Evolutionary conservation across 352 stramenopile species (phyloP).

Genomic region (Globisporangium emineosum): DNA sequence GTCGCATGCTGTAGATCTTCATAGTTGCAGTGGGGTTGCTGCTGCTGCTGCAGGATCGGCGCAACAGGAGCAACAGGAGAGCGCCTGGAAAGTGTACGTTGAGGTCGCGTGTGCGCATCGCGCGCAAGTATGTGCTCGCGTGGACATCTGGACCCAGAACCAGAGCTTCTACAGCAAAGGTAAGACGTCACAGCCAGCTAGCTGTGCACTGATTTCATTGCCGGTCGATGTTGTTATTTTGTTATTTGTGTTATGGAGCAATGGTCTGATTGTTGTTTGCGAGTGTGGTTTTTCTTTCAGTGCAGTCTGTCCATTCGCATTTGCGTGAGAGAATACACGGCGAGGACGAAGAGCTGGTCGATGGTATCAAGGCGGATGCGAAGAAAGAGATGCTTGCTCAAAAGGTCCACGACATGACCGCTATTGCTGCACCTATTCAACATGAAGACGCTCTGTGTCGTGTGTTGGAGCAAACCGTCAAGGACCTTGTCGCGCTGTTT

Average conservation of each 20-base stretch:
- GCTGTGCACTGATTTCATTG: not conserved
- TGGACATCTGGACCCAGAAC: slow-evolving; percentile 10
- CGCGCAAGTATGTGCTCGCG: slow-evolving; percentile 7
- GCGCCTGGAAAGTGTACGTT: slow-evolving; percentile 12
- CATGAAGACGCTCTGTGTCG: not conserved
- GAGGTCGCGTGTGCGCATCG: slow-evolving; percentile 9
- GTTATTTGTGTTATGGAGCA: not conserved
- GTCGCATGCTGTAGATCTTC: too few species aligned
- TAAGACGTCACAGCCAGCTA: not conserved
- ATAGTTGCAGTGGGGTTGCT: not conserved
- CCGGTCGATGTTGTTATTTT: not conserved
- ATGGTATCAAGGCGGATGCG: not conserved
- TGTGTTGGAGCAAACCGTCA: not conserved
- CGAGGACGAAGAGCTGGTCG: slow-evolving; percentile 12
- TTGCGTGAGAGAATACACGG: slow-evolving; percentile 9
- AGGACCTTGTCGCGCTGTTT: slow-evolving; percentile 8
- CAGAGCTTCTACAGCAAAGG: slow-evolving; percentile 11
- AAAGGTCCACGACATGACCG: not conserved
- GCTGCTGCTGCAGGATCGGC: not conserved
- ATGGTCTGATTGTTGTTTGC: not conserved
- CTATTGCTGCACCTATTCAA: slow-evolving; percentile 11
- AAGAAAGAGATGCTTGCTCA: not conserved
- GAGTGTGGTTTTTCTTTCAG: slow-evolving; percentile 19
- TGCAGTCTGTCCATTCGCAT: slow-evolving; percentile 26
- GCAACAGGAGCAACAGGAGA: not conserved